Evolutionary conservation across 345 rosid genomes (phyloP), one percentile per base, ranked within the genome.

Genomic region (Dipteronia dyeriana): DNA sequence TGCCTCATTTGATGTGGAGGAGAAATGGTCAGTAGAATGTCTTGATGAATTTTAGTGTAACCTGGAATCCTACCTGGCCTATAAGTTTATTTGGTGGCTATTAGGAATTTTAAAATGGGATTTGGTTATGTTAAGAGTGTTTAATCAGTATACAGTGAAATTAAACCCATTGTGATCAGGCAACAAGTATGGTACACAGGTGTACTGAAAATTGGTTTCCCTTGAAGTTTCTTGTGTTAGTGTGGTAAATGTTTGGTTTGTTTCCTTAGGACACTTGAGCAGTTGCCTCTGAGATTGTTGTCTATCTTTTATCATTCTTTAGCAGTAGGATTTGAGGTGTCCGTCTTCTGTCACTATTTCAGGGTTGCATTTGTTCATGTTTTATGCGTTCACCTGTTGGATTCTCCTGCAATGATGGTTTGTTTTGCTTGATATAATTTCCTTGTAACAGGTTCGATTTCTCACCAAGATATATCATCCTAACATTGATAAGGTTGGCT

Each of bases 391-490:
- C 20, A 11, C 26, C 7, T 8, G 2, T n/a, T 56, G 19, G 68
- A 53, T 7, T 19, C 13, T 31, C 22, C 59, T 13, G 31, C 64
- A 20, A 14, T 14, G 62, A 34, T 59, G 73, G 73, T 19, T 38
- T 43, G 16, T 16, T 64, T 73, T 39, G 17, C 19, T 7, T 65
- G 39, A 57, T n/a, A 54, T 72, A 69, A 61, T 76, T 65, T 63
- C 59, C 63, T 26, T 84, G 74, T 57, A 66, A 74, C 96, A 96
- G 99, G 99, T 96, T 63, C 94, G 99, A 73, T 96, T 96, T 84
- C 92, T 96, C 79, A 96, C 99, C 71, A 96, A 96, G 87, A 96
- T 96, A 71, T 96, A 96, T 75, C 99, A 96, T 80, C 98, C 99
- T 51, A 96, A 96, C 83, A 96, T 96, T 17, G 99, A 96, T 76